Evolutionary conservation across 164 flowering plant species (phyloP), one percentile per base, ranked within the genome.

Genomic region (Nelumbo lutea): DNA sequence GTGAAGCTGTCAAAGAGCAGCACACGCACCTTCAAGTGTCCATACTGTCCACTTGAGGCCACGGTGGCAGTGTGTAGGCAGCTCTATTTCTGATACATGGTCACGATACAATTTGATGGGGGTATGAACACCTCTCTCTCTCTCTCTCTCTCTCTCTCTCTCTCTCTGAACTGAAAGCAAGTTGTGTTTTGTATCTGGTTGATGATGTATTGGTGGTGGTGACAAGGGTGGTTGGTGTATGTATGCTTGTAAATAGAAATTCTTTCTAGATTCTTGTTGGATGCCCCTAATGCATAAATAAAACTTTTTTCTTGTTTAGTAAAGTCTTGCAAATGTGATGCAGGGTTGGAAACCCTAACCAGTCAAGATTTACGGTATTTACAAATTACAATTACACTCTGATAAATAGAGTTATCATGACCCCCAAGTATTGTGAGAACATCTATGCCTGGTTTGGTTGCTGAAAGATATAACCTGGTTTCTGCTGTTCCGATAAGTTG

Each of bases 1-100:
- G 64, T 72, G 73, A 93, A 86, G 77, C 76, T 93, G 76, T 90
- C 97, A 1, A 88, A 87, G 72, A 85, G 79, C 72, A 76, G 79
- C 81, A 78, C 87, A 0, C 81, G 82, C 56, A 27, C 80, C 13
- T 93, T 93, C 79, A 94, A 91, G 84, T 94, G 98, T 62, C 97
- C 98, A 0, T 91, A 87, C 62, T 94, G 98, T 69, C 98, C 96
- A 2, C 5, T 63, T 9, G 88, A 84, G 43, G 73, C 85, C 50
- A 79, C 81, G 0, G 83, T 80, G 2, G 46, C 79, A 0, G 82
- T 73, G 51, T 90, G 98, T 65, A 87, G 69, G 82, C 92, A 79
- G 76, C 82, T 93, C 9, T 61, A 79, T 68, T 84, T 90, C 79
- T 93, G 80, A 87, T 65, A 52, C 27, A 10, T 53, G 8, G 50